Conservation (phyloP, 495 filamentous ascomycete genomes). For the Parathielavia appendiculata region DNA sequence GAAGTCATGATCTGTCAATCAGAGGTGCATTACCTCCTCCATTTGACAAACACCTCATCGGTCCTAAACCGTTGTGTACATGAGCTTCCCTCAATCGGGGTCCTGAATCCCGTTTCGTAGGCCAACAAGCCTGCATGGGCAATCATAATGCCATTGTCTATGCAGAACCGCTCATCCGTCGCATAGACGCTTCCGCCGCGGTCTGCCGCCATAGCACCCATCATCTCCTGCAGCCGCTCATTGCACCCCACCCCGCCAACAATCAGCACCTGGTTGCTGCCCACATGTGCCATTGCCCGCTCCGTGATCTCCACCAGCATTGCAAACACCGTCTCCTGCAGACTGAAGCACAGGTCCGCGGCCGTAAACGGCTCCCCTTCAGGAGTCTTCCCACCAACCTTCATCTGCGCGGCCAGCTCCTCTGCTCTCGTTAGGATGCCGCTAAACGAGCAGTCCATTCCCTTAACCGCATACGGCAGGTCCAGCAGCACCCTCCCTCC, state of each 20-base stretch:
- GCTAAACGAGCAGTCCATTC: constrained; percentile 95
- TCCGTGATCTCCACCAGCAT: constrained; percentile 99
- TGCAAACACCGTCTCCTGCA: constrained; percentile 91
- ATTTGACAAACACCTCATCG: constrained; percentile 87
- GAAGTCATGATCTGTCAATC: constrained; percentile 1
- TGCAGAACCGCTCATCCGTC: constrained; percentile 95
- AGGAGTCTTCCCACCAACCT: constrained; percentile 33
- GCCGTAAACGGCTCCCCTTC: constrained; percentile 55
- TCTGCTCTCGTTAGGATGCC: constrained; percentile 85
- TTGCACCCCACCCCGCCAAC: constrained; percentile 99
- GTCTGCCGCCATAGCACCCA: constrained; percentile 91
- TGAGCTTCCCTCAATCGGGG: constrained; percentile 71
- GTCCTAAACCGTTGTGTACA: constrained; percentile 95
- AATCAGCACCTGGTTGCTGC: constrained; percentile 82
- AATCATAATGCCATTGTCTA: constrained; percentile 99
- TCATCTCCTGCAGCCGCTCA: constrained; percentile 94
- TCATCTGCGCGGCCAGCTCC: constrained; percentile 61
- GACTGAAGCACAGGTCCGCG: constrained; percentile 87
- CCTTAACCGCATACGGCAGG: constrained; percentile 92
- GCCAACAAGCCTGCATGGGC: constrained; percentile 90
- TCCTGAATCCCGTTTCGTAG: constrained; percentile 71
- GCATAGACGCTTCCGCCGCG: constrained; percentile 87
- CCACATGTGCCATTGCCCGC: constrained; percentile 96
- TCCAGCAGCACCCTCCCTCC: constrained; percentile 64
- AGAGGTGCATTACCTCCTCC: constrained; percentile 63